Percentiles rank a stretch among this genome's conserved stretches.
Evolutionary conservation across 2,329 filamentous ascomycete genomes (phyloP).

Genomic region (Xylariaceae sp.): DNA sequence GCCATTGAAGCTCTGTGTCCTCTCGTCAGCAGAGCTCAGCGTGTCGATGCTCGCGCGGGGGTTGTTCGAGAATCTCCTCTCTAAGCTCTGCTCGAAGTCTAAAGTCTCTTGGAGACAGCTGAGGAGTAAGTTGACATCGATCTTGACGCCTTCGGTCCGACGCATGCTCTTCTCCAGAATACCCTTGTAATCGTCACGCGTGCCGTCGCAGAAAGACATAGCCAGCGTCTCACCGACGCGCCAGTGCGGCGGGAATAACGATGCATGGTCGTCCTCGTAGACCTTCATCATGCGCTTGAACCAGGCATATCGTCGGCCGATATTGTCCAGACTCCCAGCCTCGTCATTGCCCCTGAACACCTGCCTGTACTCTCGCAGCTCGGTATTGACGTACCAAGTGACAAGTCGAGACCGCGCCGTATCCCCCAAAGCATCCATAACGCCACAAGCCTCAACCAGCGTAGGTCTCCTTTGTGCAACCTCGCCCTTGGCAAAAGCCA

Average conservation of each 20-base stretch:
- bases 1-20: slow-evolving; percentile 74
- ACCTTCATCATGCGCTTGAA: slow-evolving; percentile 93
- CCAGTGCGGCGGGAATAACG: slow-evolving; percentile 85
- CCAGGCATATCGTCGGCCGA: slow-evolving; percentile 91
- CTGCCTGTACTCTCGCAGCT: slow-evolving; percentile 89
- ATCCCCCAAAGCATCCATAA: slow-evolving; percentile 93
- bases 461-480: slow-evolving; percentile 64
- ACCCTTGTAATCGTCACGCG: slow-evolving; percentile 88
- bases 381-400: slow-evolving; percentile 98
- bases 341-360: slow-evolving; percentile 96
- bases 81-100: slow-evolving; percentile 90
- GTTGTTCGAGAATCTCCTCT: slow-evolving; percentile 73
- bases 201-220: slow-evolving; percentile 92
- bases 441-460: slow-evolving; percentile 81
- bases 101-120: slow-evolving; percentile 92
- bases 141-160: slow-evolving; percentile 67
- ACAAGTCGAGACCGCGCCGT: slow-evolving; percentile 76
- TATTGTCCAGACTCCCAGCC: slow-evolving; percentile 93
- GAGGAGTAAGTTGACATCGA: slow-evolving; percentile 86
- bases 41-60: slow-evolving; percentile 85
- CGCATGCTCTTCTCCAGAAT: slow-evolving; percentile 88
- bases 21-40: slow-evolving; percentile 72
- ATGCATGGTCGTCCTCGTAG: slow-evolving; percentile 88
- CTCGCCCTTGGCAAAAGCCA: slow-evolving; percentile 87
- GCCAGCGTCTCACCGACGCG: slow-evolving; percentile 85